Percentiles rank a stretch among this genome's conserved stretches.
phyloP scores from a whole-genome alignment of 208 protist species.

The Trypanosoma brucei region DNA sequence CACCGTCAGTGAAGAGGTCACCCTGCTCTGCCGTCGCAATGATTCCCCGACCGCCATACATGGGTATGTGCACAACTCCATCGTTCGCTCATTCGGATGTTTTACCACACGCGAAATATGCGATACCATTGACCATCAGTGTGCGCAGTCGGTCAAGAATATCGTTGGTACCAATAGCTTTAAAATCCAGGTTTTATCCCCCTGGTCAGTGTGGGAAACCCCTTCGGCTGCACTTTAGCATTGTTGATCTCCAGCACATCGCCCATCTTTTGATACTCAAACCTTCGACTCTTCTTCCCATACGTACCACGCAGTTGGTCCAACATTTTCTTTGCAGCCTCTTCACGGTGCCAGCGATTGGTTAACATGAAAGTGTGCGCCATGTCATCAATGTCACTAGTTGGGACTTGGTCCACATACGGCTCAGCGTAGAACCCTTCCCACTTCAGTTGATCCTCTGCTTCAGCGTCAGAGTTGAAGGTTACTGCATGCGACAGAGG shows the following conservation, averaged over 20 bases:
- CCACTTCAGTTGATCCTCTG: constrained; percentile 83
- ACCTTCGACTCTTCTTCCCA: constrained; percentile 71
- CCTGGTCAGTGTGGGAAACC: constrained; percentile 75
- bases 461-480: constrained; percentile 86
- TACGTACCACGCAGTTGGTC: constrained; percentile 79
- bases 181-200: constrained; percentile 39
- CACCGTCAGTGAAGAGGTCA: no score
- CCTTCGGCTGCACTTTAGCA: constrained; percentile 82
- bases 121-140: neutral
- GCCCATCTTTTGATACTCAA: constrained; percentile 90
- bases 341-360: constrained; percentile 89
- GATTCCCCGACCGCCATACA: no score
- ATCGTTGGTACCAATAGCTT: neutral
- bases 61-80: no score
- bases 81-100: no score
- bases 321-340: constrained; percentile 82
- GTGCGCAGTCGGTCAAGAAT: neutral
- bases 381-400: constrained; percentile 78
- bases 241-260: constrained; percentile 91
- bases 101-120: no score
- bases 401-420: constrained; percentile 79
- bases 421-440: constrained; percentile 87
- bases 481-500: constrained; percentile 76
- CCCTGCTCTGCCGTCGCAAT: no score
- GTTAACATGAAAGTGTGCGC: constrained; percentile 74